A percentile compares a stretch with the other conserved stretches of the same genome.
These are phyloP conservation scores for Plicaturopsis crispa DNA, from an alignment of 768 basidiomycete genomes.

Conservation along the genomic window DNA sequence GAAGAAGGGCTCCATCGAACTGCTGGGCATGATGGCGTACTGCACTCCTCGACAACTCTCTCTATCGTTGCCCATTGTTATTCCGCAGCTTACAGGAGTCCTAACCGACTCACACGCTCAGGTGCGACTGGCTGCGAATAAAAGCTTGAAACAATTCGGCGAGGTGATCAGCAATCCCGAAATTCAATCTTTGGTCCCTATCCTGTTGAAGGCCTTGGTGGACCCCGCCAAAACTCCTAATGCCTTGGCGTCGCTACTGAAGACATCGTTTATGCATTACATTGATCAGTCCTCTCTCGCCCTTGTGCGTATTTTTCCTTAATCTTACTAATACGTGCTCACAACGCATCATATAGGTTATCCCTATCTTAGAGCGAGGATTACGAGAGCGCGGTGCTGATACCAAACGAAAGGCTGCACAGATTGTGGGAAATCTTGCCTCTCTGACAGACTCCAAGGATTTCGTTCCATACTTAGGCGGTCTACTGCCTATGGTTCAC, in stretches of 20 bases:
- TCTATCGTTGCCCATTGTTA: conserved; percentile 90
- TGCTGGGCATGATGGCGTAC: conserved; percentile 98
- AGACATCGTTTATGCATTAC: conserved; percentile 96
- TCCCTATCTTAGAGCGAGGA: conserved; percentile 93
- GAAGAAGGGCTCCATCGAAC: conserved; percentile 94
- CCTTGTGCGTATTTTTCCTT: conserved; percentile 43
- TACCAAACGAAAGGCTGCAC: conserved; percentile 90
- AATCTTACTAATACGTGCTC: neutral
- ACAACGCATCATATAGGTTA: conserved; percentile 43
- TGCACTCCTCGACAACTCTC: conserved; percentile 95
- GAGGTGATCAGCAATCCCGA: conserved; percentile 98
- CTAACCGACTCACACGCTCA: conserved; percentile 97
- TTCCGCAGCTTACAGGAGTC: conserved; percentile 90
- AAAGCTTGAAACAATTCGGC: conserved; percentile 94
- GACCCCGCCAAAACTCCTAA: conserved; percentile 88
- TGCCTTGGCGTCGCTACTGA: conserved; percentile 79
- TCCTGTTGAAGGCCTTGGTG: conserved; percentile 89
- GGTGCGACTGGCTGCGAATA: conserved; percentile 88
- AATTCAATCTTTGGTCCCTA: conserved; percentile 83
- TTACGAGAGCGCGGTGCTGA: conserved; percentile 88
- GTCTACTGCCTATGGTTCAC: conserved; percentile 86
- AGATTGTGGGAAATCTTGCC: conserved; percentile 96
- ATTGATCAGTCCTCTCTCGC: conserved; percentile 97
- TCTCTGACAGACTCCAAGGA: conserved; percentile 86
- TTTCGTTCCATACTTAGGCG: conserved; percentile 89